phyloP scores from a whole-genome alignment of 192 early-diverging fungal genomes.

The Podila epicladia region DNA sequence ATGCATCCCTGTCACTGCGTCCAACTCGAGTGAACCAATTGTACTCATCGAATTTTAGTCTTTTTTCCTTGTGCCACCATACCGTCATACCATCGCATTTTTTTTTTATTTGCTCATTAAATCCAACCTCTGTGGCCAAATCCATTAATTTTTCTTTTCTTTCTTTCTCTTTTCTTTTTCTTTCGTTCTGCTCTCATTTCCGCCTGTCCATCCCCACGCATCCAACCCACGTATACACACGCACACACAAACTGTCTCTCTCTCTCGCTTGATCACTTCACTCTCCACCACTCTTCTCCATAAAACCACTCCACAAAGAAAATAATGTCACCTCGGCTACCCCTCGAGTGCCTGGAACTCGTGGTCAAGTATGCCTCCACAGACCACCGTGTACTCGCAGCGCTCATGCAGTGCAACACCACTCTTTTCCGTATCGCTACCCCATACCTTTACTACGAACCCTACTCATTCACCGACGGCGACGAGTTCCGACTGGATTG shows the following conservation, averaged over 20 bases:
- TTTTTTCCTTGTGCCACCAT: no score
- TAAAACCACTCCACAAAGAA: not conserved
- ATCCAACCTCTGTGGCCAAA: not conserved
- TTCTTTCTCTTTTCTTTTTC: not conserved
- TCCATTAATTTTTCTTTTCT: not conserved
- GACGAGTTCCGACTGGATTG: slow-evolving; percentile 32
- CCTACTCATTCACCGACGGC: slow-evolving; percentile 14
- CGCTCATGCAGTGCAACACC: slow-evolving; percentile 30
- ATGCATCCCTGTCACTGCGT: no score
- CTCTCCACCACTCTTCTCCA: not conserved
- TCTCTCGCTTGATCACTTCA: not conserved
- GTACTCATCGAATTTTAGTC: no score
- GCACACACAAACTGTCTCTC: not conserved
- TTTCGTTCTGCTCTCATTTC: not conserved
- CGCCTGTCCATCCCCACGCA: not conserved
- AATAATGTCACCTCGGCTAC: slow-evolving; percentile 7
- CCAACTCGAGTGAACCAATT: no score
- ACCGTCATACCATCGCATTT: no score
- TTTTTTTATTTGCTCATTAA: no score
- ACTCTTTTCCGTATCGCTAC: slow-evolving; percentile 30
- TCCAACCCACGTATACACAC: not conserved
- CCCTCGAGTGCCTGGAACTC: slow-evolving; percentile 30
- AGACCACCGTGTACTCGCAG: slow-evolving; percentile 22
- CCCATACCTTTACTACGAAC: slow-evolving; percentile 23
- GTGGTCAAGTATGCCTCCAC: slow-evolving; percentile 22